Base-by-base conservation (phyloP, 495 filamentous ascomycete genomes). In the Neurospora sp. region DNA sequence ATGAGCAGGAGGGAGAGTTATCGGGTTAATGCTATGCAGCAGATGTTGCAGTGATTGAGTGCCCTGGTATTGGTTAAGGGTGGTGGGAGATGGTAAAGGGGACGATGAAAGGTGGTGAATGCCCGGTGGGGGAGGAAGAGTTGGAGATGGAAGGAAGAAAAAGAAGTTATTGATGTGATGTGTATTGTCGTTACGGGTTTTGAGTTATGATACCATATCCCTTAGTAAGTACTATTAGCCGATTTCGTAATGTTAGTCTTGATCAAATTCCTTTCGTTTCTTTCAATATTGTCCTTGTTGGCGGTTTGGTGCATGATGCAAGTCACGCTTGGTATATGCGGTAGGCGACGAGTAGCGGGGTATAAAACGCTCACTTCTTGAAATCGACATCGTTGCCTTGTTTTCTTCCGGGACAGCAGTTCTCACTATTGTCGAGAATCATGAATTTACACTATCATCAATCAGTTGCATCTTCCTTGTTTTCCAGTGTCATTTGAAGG, bases 1-100 rank as follows among this genome's bases (percentile, higher is more conserved):
- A 76, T 93, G 40, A 80, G 81, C 68, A 82, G 85, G 61, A 85
- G 84, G 8, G 88, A 88, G 68, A 86, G 84, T 69, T 93, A 91
- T 81, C 74, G 87, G 48, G 80, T 83, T 1, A 90, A 89, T 76
- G 87, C 82, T 6, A 75, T 82, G 73, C 81, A 83, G 22, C 84
- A 86, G 76, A 83, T 76, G 74, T 61, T 79, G 53, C 70, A 75
- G 70, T 75, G 42, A 39, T 1, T 75, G 42, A 39, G 69, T 73
- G 5, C 12, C 22, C 35, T 37, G 5, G 69, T 40, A 8, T 0
- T 4, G 31, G 35, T 8, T 8, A n/a, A 10, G 3, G 3, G 17
- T 12, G 45, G n/a, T 22, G n/a, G 41, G 31, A 45, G 69, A 53
- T 22, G n/a, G n/a, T 3, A 8, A 6, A 1, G 7, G 7, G 4